These are phyloP conservation scores for Glonium stellatum DNA, from an alignment of 495 filamentous ascomycete species.

Conservation along the genomic window DNA sequence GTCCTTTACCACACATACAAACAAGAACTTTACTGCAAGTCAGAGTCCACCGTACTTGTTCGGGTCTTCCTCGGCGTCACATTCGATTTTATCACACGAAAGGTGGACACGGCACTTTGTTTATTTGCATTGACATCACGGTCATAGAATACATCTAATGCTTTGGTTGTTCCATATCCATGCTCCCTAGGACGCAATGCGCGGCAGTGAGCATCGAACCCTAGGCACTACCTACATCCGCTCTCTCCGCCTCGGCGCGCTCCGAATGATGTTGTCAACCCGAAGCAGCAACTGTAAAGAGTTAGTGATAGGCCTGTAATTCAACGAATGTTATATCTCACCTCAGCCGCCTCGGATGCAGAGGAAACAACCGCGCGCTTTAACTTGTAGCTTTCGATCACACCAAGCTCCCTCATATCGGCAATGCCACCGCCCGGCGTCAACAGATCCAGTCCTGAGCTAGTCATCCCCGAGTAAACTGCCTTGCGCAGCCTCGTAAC, in stretches of 20 bases:
- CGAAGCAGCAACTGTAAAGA: conserved; percentile 61
- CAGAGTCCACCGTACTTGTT: background rate
- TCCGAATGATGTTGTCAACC: conserved; percentile 81
- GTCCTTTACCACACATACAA: background rate
- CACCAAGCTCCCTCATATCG: conserved; percentile 92
- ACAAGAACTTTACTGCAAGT: background rate
- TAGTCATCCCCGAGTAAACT: conserved; percentile 88
- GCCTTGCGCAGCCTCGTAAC: conserved; percentile 86
- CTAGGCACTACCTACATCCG: conserved; percentile 46
- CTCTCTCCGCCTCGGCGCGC: conserved; percentile 67
- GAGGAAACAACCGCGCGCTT: conserved; percentile 94
- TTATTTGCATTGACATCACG: conserved; percentile 16
- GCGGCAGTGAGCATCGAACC: background rate
- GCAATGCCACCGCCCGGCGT: conserved; percentile 88
- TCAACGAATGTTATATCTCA: conserved; percentile 38
- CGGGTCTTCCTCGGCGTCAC: background rate
- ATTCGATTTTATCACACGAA: background rate
- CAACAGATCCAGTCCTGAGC: conserved; percentile 80
- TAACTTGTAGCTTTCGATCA: conserved; percentile 98
- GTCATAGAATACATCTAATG: conserved; percentile 21
- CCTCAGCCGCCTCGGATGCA: conserved; percentile 93
- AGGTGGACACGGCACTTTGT: background rate
- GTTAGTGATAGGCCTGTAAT: conserved; percentile 11
- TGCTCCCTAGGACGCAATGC: background rate
- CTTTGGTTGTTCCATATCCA: background rate